Evolutionary conservation across 768 basidiomycete genomes (phyloP).

Genomic region (Lanmaoa rubissima): DNA sequence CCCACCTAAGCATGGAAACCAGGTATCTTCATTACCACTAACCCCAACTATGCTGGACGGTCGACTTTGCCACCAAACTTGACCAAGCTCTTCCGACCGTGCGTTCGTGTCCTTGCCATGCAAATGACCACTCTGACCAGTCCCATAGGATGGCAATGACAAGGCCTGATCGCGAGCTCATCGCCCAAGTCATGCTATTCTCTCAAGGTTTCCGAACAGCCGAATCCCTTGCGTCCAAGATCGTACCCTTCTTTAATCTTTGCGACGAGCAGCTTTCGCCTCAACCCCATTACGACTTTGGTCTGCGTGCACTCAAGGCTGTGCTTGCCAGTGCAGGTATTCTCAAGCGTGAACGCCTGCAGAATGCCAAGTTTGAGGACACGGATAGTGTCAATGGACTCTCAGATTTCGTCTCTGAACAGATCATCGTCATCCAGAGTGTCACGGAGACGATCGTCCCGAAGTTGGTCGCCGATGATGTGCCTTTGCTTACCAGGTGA

Average conservation of each 20-base stretch:
- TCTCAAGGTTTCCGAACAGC: conserved; percentile 99
- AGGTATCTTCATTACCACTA: conserved; percentile 99
- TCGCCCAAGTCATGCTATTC: conserved; percentile 99
- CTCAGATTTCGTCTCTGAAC: conserved; percentile 79
- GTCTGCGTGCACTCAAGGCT: conserved; percentile 94
- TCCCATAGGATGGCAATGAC: conserved; percentile 93
- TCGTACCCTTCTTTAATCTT: conserved; percentile 99
- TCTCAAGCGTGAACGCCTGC: conserved; percentile 87
- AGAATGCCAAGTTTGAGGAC: conserved; percentile 41
- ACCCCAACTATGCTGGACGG: conserved; percentile 98
- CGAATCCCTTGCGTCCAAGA: conserved; percentile 95
- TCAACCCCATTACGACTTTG: conserved; percentile 99
- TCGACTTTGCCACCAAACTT: conserved; percentile 85
- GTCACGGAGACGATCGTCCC: conserved; percentile 98
- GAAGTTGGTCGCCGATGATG: conserved; percentile 96
- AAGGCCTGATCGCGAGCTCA: conserved; percentile 94
- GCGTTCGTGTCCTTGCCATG: conserved; percentile 30
- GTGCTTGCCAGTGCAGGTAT: conserved; percentile 97
- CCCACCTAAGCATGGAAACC: conserved; percentile 11
- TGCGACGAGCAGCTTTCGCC: conserved; percentile 96
- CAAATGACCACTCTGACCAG: conserved; percentile 7
- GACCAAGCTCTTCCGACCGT: conserved; percentile 93
- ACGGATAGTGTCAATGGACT: conserved; percentile 47
- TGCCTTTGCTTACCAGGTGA: conserved; percentile 88
- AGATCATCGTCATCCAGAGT: conserved; percentile 97